Evolutionary conservation across 1,284 basidiomycete genomes (phyloP).

Genomic region (Tilletia indica): DNA sequence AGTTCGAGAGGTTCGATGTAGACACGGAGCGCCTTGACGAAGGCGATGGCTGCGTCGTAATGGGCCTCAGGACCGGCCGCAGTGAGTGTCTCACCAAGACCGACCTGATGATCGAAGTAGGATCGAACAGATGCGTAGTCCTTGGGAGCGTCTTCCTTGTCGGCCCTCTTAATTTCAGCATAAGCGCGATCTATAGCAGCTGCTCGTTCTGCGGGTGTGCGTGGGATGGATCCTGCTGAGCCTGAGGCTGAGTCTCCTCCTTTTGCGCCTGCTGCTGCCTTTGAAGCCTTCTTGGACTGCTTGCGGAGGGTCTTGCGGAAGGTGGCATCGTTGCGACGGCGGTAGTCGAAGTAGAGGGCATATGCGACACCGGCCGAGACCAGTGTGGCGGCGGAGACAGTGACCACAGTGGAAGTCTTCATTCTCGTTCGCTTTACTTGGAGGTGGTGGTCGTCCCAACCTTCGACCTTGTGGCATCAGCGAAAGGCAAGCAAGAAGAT

Average conservation of each 20-base stretch:
- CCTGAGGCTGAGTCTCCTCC: not conserved
- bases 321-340: constrained; percentile 76
- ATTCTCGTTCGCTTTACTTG: too few relatives aligned
- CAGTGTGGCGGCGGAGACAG: constrained; percentile 27
- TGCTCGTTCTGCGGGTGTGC: constrained; percentile 44
- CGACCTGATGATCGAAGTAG: constrained; percentile 87
- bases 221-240: constrained; percentile 41
- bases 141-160: constrained; percentile 39
- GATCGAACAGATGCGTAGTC: constrained; percentile 57
- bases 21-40: constrained; percentile 88
- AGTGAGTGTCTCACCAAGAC: constrained; percentile 80
- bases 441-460: too few relatives aligned
- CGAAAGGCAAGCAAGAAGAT: too few relatives aligned
- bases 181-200: constrained; percentile 38
- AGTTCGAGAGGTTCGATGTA: constrained; percentile 91
- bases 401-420: constrained; percentile 23
- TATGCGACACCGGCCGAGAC: constrained; percentile 48
- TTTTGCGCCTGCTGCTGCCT: constrained; percentile 50
- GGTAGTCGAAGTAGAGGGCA: constrained; percentile 86
- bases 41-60: constrained; percentile 73
- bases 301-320: constrained; percentile 90
- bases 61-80: constrained; percentile 65
- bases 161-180: constrained; percentile 21
- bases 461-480: too few relatives aligned
- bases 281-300: constrained; percentile 59